phyloP scores from a whole-genome alignment of 192 early-diverging fungal genomes.

The Phycomyces nitens region DNA sequence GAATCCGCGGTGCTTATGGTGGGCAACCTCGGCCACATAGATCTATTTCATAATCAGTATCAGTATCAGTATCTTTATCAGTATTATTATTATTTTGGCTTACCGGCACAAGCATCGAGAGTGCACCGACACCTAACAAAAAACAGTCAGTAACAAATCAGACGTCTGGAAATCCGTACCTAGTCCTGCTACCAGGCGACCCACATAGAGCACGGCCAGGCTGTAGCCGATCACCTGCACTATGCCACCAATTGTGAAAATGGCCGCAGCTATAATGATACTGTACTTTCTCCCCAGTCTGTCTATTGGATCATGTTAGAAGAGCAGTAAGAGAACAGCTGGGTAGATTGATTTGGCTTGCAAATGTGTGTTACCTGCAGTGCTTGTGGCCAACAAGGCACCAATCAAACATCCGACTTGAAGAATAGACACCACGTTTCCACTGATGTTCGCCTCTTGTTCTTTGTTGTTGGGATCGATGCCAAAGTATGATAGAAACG shows the following conservation, averaged over 20 bases:
- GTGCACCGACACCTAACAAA: constrained; percentile 11
- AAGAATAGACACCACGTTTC: constrained; percentile 13
- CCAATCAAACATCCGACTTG: constrained; percentile 30
- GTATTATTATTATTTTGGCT: not conserved
- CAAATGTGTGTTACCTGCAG: too few relatives aligned
- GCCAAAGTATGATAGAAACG: constrained; percentile 18
- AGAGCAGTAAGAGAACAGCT: not conserved
- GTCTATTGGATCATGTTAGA: constrained; percentile 31
- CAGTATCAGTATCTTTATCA: not conserved
- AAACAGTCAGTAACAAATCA: too few relatives aligned
- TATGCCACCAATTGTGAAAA: constrained; percentile 64
- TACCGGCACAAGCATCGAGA: constrained; percentile 17
- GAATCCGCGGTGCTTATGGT: constrained; percentile 11
- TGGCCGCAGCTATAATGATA: constrained; percentile 49
- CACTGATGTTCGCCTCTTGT: constrained; percentile 15
- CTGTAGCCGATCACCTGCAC: constrained; percentile 29
- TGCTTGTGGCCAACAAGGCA: constrained; percentile 19
- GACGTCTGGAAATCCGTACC: too few relatives aligned
- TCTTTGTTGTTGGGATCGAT: constrained; percentile 21
- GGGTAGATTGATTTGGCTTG: too few relatives aligned
- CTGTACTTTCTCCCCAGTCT: constrained; percentile 54
- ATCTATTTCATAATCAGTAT: constrained; percentile 4
- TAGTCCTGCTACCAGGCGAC: constrained; percentile 48
- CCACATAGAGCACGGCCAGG: constrained; percentile 42
- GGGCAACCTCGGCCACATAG: constrained; percentile 21